Base-by-base conservation (phyloP, 2,329 filamentous ascomycete species). In the Fusarium sp. region DNA sequence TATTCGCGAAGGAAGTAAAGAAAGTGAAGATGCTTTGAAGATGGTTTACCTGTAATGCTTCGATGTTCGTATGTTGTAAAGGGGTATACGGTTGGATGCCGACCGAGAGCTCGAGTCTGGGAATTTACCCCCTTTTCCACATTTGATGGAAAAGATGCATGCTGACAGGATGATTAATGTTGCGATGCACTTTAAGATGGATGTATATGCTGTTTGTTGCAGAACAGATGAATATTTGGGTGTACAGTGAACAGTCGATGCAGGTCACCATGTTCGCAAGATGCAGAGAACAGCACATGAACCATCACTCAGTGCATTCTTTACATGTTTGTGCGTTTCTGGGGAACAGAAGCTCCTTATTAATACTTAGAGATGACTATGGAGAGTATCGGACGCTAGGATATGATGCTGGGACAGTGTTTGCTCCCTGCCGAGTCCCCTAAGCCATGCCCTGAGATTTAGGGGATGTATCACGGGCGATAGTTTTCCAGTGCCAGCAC, bases 351-450 rank as follows among this genome's bases (percentile, higher is more conserved):
- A 49, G 8, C 11, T 13, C 2, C 12, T 5, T 5, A 18, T 4
- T 1, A 7, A 12, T 17, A 17, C 25, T n/a, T 31, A 17, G 10
- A 58, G 17, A 14, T 22, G 25, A 25, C 11, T 14, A 6, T 12
- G 36, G 13, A 58, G 18, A 12, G 18, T 25, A 20, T 18, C 12
- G 15, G 22, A 25, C 27, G 18, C 27, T 33, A 27, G 9, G 25
- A 22, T 13, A 7, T 8, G 27, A 20, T 17, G n/a, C 25, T 59
- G 42, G 15, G 4, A 20, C 31, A 22, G 31, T 62, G 63, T 61
- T 68, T 68, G 65, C 63, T 67, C 17, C 31, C n/a, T 22, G 14
- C 25, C 13, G 31, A n/a, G 33, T 10, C 25, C 54, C 42, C 63
- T 49, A 35, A 54, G 52, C 35, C 47, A 45, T 27, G 39, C 55